Percentiles rank a stretch among this genome's conserved stretches.
phyloP scores from a whole-genome alignment of 306 rosid genomes.

The Purshia tridentata region DNA sequence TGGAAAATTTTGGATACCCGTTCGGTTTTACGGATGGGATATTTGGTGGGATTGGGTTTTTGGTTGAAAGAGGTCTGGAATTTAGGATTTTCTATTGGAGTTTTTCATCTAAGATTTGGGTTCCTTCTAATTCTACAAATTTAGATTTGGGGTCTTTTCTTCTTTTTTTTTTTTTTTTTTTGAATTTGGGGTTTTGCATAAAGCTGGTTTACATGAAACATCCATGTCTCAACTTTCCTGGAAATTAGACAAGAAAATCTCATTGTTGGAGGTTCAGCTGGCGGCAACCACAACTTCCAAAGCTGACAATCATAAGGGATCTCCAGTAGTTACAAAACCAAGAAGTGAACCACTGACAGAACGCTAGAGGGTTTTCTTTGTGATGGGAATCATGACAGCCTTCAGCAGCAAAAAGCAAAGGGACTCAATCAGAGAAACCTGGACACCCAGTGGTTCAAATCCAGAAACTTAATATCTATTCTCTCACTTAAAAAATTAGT shows the following conservation, averaged over 20 bases:
- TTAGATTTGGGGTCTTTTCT: too few relatives aligned
- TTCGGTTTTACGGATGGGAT: too few relatives aligned
- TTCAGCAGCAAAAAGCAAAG: constrained; percentile 63
- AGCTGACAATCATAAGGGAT: constrained; percentile 32
- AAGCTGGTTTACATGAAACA: not conserved
- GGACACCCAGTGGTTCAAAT: constrained; percentile 54
- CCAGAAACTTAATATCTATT: not conserved
- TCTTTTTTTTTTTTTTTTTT: too few relatives aligned
- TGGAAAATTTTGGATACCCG: too few relatives aligned
- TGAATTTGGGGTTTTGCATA: too few relatives aligned
- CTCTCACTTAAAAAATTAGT: not conserved
- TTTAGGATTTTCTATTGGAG: too few relatives aligned
- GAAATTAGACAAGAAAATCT: constrained; percentile 54
- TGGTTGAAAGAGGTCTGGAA: too few relatives aligned
- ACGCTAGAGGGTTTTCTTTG: constrained; percentile 56
- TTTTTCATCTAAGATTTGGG: too few relatives aligned
- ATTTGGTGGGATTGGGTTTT: too few relatives aligned
- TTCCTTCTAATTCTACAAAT: too few relatives aligned
- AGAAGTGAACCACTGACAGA: constrained; percentile 34
- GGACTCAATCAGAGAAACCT: constrained; percentile 60
- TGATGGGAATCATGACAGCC: constrained; percentile 63
- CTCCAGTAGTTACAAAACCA: constrained; percentile 33
- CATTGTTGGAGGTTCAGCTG: constrained; percentile 58
- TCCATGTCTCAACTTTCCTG: constrained; percentile 26
- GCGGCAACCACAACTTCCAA: constrained; percentile 56